Base-by-base conservation (phyloP, 2,329 filamentous ascomycete genomes). In the Aspergillus hortae region DNA sequence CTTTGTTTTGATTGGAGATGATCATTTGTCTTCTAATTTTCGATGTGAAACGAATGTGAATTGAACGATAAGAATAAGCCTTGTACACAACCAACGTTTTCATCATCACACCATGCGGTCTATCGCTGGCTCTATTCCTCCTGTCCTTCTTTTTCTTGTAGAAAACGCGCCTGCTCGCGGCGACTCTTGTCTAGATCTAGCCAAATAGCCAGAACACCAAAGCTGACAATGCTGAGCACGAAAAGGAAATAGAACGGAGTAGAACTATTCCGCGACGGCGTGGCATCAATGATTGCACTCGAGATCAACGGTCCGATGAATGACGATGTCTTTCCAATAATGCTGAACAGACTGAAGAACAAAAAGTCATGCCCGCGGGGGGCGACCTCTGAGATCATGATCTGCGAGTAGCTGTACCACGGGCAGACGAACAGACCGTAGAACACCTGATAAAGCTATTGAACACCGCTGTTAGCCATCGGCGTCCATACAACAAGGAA, bases 251-350 rank as follows among this genome's bases (percentile, higher is more conserved):
- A 87, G 54, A 88, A 88, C 0, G 85, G 84, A 6, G 79, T 80
- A 23, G 76, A 83, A 48, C 81, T 80, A 61, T 86, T 80, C 12
- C 70, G 67, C 1, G 72, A 74, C 0, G 79, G 76, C 5, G 76
- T 77, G 0, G 80, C 80, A 62, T 88, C 84, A 51, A 88, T 87
- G 52, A 88, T 88, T 5, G 85, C 85, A 56, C 79, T 83, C 51
- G 80, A 83, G n/a, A 89, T 84, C 23, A 88, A 71, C 0, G 85
- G 86, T 0, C 85, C 85, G 50, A 88, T 86, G 59, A 87, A 88
- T 1, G 80, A 82, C 6, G 80, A 84, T 0, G 84, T 85, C 69
- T 88, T 88, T 42, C 85, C 84, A 25, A 87, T 80, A 59, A 88
- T 86, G 55, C 80, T 84, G 69, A 88, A 88, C 1, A 88, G 68